These are phyloP conservation scores for Ceratocystiopsis brevicomis DNA, from an alignment of 2,329 filamentous ascomycete species.

Conservation along the genomic window DNA sequence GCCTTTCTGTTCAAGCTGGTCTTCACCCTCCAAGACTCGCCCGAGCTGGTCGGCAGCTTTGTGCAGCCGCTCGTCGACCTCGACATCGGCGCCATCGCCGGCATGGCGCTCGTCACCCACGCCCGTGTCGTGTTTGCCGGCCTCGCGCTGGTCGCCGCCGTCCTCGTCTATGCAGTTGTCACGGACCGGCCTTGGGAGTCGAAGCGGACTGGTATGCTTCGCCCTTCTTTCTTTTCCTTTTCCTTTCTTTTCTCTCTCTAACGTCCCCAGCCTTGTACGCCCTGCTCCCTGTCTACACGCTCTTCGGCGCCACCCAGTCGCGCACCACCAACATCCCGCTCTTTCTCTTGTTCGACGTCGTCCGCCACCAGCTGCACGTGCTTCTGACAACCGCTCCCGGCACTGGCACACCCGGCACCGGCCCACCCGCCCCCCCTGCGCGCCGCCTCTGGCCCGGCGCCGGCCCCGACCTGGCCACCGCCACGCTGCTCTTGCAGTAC, in stretches of 20 bases:
- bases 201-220: too few relatives aligned
- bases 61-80: constrained; percentile 21
- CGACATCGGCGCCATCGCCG: constrained; percentile 19
- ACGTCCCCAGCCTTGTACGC: constrained; percentile 13
- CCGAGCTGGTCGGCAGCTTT: constrained; percentile 47
- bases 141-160: constrained; percentile 20
- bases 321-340: constrained; percentile 71
- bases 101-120: constrained; percentile 26
- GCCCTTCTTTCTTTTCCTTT: too few relatives aligned
- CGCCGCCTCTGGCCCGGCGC: constrained; percentile 11
- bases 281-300: constrained; percentile 50
- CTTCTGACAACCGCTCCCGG: constrained; percentile 24
- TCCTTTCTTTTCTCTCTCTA: constrained; percentile 2
- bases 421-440: constrained; percentile 23
- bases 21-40: constrained; percentile 74
- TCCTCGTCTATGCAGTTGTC: constrained; percentile 22
- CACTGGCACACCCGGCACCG: constrained; percentile 7
- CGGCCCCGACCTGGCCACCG: constrained; percentile 41
- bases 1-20: constrained; percentile 75
- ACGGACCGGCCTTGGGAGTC: constrained; percentile 4
- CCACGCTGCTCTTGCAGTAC: constrained; percentile 60
- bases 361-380: constrained; percentile 11
- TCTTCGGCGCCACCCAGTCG: constrained; percentile 76
- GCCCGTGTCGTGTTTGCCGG: constrained; percentile 32
- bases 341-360: constrained; percentile 52